These are phyloP conservation scores for Amanita rubescens DNA, from an alignment of 768 basidiomycete species.

Conservation along the genomic window DNA sequence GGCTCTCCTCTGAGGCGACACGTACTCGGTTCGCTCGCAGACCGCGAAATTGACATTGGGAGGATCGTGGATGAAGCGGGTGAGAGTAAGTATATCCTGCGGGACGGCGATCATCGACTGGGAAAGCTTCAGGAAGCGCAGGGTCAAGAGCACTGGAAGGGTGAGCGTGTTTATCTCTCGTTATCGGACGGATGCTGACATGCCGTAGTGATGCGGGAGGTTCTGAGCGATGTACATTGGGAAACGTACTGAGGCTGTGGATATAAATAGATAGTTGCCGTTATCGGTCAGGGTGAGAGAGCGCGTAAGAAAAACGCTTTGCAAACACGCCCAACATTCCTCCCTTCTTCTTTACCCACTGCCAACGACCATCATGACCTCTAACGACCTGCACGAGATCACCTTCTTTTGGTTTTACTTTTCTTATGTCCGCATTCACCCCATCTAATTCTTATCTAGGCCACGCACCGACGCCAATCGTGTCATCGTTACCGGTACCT, in stretches of 20 bases:
- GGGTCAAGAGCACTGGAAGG: conserved; percentile 68
- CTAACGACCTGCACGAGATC: conserved; percentile 40
- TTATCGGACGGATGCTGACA: conserved; percentile 3
- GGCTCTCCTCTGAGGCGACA: conserved; percentile 59
- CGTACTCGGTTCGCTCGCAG: conserved; percentile 43
- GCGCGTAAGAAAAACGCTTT: background rate
- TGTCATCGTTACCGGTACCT: conserved; percentile 71
- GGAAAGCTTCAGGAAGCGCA: conserved; percentile 58
- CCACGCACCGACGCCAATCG: conserved; percentile 45
- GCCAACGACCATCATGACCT: background rate
- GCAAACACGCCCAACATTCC: background rate
- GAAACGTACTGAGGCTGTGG: conserved; percentile 52
- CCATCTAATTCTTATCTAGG: conserved; percentile 30
- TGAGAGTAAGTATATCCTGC: conserved; percentile 44
- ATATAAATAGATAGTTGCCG: background rate
- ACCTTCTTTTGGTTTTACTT: conserved; percentile 42
- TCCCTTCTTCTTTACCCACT: background rate
- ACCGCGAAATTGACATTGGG: conserved; percentile 47
- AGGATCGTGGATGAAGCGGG: conserved; percentile 31
- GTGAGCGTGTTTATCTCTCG: conserved; percentile 38
- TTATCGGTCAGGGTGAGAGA: conserved; percentile 3
- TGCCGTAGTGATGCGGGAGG: conserved; percentile 63
- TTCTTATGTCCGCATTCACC: background rate
- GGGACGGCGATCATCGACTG: conserved; percentile 55
- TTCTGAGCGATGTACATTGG: conserved; percentile 70